phyloP scores from a whole-genome alignment of 164 flowering plant genomes.

The Nelumbo lutea region DNA sequence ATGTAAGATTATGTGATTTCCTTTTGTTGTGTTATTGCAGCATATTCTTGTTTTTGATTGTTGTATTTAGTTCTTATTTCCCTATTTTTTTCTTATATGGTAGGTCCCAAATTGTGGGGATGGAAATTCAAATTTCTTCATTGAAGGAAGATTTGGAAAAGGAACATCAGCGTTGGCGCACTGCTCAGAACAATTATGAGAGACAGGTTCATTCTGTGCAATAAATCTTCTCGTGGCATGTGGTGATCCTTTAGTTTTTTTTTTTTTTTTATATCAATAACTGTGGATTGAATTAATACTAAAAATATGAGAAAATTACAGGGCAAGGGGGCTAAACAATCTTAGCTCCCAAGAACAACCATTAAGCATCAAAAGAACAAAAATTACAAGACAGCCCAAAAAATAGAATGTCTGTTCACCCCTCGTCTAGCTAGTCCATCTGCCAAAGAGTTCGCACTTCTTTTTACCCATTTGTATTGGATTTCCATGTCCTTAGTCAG shows the following conservation, averaged over 20 bases:
- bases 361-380: too few species aligned
- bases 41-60: background rate
- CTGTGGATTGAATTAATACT: too few species aligned
- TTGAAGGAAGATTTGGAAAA: slow-evolving; percentile 72
- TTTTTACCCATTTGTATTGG: too few species aligned
- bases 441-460: too few species aligned
- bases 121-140: slow-evolving; percentile 59
- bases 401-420: too few species aligned
- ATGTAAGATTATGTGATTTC: slow-evolving; percentile 27
- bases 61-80: slow-evolving; percentile 6
- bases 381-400: too few species aligned
- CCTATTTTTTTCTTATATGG: slow-evolving; percentile 7
- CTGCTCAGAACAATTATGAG: slow-evolving; percentile 85
- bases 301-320: too few species aligned
- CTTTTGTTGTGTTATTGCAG: background rate
- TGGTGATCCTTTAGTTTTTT: background rate
- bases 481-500: too few species aligned
- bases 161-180: slow-evolving; percentile 69
- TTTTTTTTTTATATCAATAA: background rate
- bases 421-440: too few species aligned
- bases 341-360: too few species aligned
- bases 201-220: slow-evolving; percentile 57
- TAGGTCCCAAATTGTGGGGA: slow-evolving; percentile 46
- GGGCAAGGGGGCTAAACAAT: too few species aligned
- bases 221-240: background rate